phyloP scores from a whole-genome alignment of 768 basidiomycete species.

The Nidularia sp. region DNA sequence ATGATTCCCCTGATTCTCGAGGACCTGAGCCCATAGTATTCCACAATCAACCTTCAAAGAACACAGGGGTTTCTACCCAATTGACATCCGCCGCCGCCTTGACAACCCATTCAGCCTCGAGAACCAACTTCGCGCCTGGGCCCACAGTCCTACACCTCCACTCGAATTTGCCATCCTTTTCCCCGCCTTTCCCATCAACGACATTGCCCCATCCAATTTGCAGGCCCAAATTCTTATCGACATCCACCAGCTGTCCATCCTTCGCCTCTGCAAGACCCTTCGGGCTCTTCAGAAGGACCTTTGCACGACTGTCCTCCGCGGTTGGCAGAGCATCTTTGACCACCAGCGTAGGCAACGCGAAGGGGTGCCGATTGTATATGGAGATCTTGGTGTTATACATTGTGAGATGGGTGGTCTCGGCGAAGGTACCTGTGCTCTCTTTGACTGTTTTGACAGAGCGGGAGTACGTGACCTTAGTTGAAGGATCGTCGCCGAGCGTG shows the following conservation, averaged over 20 bases:
- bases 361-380: slow-evolving; percentile 45
- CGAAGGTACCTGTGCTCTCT: slow-evolving; percentile 34
- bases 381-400: slow-evolving; percentile 41
- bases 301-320: slow-evolving; percentile 33
- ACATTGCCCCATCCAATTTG: slow-evolving; percentile 22
- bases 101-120: slow-evolving; percentile 52
- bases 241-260: slow-evolving; percentile 24
- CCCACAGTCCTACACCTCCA: slow-evolving; percentile 44
- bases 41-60: not conserved
- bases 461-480: slow-evolving; percentile 39
- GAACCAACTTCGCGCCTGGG: slow-evolving; percentile 29
- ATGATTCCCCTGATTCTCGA: too few species aligned
- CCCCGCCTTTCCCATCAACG: slow-evolving; percentile 37
- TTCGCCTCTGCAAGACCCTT: slow-evolving; percentile 40
- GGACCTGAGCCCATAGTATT: not conserved
- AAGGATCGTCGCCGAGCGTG: slow-evolving; percentile 46
- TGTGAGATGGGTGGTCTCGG: slow-evolving; percentile 37
- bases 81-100: slow-evolving; percentile 30
- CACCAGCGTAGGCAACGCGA: slow-evolving; percentile 36
- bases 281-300: slow-evolving; percentile 44
- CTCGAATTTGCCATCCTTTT: slow-evolving; percentile 54
- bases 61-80: slow-evolving; percentile 16
- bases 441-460: slow-evolving; percentile 31
- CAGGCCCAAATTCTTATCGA: slow-evolving; percentile 22
- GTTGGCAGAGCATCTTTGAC: slow-evolving; percentile 45